These are phyloP conservation scores for Calocera viscosa DNA, from an alignment of 768 basidiomycete species.

Conservation along the genomic window DNA sequence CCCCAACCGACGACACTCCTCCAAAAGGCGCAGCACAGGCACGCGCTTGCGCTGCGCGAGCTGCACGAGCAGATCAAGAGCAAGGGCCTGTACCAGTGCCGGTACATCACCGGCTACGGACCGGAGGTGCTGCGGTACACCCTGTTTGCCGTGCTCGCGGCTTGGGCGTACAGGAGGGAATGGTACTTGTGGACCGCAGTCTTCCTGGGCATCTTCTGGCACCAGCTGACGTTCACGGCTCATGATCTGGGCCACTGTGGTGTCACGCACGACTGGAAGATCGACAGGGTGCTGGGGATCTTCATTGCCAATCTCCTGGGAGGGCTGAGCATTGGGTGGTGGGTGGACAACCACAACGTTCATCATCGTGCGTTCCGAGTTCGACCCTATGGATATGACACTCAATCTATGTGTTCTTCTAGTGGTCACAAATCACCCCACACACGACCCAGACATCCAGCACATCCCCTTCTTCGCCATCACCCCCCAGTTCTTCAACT, in stretches of 20 bases:
- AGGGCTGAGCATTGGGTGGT: conserved; percentile 93
- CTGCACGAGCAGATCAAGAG: conserved; percentile 62
- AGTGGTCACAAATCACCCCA: conserved; percentile 97
- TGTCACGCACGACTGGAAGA: conserved; percentile 74
- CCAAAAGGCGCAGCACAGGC: conserved; percentile 44
- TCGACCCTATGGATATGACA: conserved; percentile 7
- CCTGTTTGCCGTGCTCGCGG: conserved; percentile 47
- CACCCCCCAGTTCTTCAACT: conserved; percentile 71
- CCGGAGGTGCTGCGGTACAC: conserved; percentile 73
- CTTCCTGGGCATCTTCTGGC: conserved; percentile 82
- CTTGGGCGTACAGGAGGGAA: conserved; percentile 44
- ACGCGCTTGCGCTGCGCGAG: conserved; percentile 65
- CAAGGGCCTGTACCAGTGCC: conserved; percentile 77
- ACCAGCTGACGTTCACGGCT: conserved; percentile 81
- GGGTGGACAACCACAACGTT: conserved; percentile 84
- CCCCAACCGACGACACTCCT: conserved; percentile 46
- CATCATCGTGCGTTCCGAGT: conserved; percentile 66
- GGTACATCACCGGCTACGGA: conserved; percentile 76
- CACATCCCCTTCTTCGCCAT: conserved; percentile 89
- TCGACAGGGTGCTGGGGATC: conserved; percentile 69
- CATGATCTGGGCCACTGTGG: conserved; percentile 96
- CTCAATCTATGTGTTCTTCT: conserved; percentile 7
- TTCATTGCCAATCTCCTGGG: conserved; percentile 76
- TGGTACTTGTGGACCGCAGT: conserved; percentile 68
- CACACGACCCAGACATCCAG: conserved; percentile 59